phyloP scores from a whole-genome alignment of 805 yeast species.

The Torulaspora indica region DNA sequence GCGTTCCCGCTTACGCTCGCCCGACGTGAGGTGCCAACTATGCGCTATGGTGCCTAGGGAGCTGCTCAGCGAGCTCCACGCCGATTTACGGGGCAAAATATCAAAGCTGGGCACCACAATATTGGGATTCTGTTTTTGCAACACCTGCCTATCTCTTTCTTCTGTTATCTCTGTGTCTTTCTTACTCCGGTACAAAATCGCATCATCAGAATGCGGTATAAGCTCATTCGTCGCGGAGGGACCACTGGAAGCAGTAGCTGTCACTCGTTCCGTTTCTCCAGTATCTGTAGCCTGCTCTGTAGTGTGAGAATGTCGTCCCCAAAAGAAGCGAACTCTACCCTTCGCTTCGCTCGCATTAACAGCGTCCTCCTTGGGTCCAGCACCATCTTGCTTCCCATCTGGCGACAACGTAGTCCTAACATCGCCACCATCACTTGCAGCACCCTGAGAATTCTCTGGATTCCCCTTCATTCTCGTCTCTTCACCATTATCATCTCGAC shows the following conservation, averaged over 20 bases:
- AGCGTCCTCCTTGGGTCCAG: background rate
- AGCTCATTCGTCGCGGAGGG: slow-evolving; percentile 14
- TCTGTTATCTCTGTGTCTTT: slow-evolving; percentile 15
- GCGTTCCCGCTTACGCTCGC: slow-evolving; percentile 2
- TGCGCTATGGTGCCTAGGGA: slow-evolving; percentile 17
- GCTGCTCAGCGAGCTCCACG: slow-evolving; percentile 25
- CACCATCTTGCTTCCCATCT: too few relatives aligned
- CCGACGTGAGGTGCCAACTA: slow-evolving; percentile 12
- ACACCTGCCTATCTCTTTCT: slow-evolving; percentile 9
- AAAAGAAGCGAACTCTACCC: slow-evolving; percentile 24
- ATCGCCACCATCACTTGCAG: background rate
- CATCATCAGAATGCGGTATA: slow-evolving; percentile 23
- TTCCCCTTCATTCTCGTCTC: slow-evolving; percentile 2
- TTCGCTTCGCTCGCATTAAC: slow-evolving; percentile 6
- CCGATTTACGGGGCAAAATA: slow-evolving; percentile 25
- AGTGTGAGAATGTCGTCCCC: slow-evolving; percentile 14
- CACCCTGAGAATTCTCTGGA: background rate
- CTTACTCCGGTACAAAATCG: slow-evolving; percentile 21
- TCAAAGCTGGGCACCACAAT: slow-evolving; percentile 33
- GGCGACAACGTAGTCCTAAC: background rate
- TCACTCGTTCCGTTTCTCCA: slow-evolving; percentile 9
- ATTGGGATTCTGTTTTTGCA: slow-evolving; percentile 25
- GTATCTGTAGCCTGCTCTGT: slow-evolving; percentile 2
- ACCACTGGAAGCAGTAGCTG: slow-evolving; percentile 2
- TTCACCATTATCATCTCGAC: slow-evolving; percentile 2